Base-by-base conservation (phyloP, 2,329 filamentous ascomycete genomes). In the Monosporascus sp. region DNA sequence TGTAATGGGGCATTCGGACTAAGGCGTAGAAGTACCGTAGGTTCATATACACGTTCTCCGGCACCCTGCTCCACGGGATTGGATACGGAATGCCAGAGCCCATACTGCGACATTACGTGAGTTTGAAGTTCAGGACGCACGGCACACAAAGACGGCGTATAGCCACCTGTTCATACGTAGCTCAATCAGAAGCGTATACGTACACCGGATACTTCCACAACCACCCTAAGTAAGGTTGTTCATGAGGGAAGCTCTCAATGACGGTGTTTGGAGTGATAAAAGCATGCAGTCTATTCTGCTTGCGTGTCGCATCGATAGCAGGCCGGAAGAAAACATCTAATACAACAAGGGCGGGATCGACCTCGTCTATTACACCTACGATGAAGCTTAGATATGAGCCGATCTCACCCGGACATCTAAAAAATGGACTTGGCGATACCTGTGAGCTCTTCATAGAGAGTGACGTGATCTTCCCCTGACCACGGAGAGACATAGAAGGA, bases 181-280 rank as follows among this genome's bases (percentile, higher is more conserved):
- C 1, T 14, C 27, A 31, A 31, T 27, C 8, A 27, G 27, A 27
- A 27, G 27, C 27, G 27, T 27, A 27, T 31, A 31, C 27, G 27
- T 31, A 31, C 11, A 31, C 27, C 3, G 59, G 60, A 52, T 63
- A 63, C 27, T 61, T 60, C 61, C 61, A 63, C 27, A 63, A 51
- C 20, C 56, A 46, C 2, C 37, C 50, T 2, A 50, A 45, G 6
- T 48, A 43, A 7, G 58, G 56, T 50, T 63, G 61, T 7, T 52
- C 24, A 7, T 38, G 27, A 7, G 45, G 31, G 35, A 58, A 51
- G 19, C 48, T 37, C 8, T 60, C 54, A 9, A 46, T 31, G 17
- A 60, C 37, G 6, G 50, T 49, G 19, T 58, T 59, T 3, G 61
- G 60, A 5, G 56, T 48, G 8, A 61, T 46, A 7, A 58, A 47